Base-by-base conservation (phyloP, 129 eudicot species). In the Arctium minus region DNA sequence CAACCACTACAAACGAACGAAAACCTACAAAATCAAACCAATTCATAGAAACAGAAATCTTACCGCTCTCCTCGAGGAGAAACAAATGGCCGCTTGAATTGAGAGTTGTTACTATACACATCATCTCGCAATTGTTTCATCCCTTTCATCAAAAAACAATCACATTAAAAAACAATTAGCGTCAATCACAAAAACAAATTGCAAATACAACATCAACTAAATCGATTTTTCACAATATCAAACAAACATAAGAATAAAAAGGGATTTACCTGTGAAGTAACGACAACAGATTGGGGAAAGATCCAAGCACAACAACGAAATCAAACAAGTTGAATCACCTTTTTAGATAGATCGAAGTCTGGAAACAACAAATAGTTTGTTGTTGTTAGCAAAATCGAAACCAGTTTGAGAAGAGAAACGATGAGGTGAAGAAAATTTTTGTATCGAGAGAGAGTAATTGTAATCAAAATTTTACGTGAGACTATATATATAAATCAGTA, bases 121-220 rank as follows among this genome's bases (percentile, higher is more conserved):
- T 96, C 99, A 65, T 96, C 99, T 0, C 98, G 91, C 77, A 90
- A 77, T 56, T 98, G 90, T 88, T 96, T 96, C 99, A 96, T 96
- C 85, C 85, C 97, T 96, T 22, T 75, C 50, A 65, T 12, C 32
- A 81, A 31, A 40, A 10, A 82, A 22, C 27, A 22, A 22, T 22
- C 27, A 22, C 27, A 22, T 22, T 22, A 22, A 22, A 22, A 22
- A 22, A 35, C 35, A 64, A 76, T 0, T 68, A 35, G 27, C 71
- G 33, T 72, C 39, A 80, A 83, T 71, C 70, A 72, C 42, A 13
- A 44, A 22, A 13, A 81, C 40, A 38, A 73, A 35, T 72, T 50
- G 72, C 56, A 5, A 37, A 56, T 27, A 80, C 2, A 72, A 80
- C 38, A 65, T 1, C 2, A 39, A 81, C 78, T 37, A 81, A 81